These are phyloP conservation scores for Ophiostoma ips DNA, from an alignment of 2,329 filamentous ascomycete genomes.

Conservation along the genomic window DNA sequence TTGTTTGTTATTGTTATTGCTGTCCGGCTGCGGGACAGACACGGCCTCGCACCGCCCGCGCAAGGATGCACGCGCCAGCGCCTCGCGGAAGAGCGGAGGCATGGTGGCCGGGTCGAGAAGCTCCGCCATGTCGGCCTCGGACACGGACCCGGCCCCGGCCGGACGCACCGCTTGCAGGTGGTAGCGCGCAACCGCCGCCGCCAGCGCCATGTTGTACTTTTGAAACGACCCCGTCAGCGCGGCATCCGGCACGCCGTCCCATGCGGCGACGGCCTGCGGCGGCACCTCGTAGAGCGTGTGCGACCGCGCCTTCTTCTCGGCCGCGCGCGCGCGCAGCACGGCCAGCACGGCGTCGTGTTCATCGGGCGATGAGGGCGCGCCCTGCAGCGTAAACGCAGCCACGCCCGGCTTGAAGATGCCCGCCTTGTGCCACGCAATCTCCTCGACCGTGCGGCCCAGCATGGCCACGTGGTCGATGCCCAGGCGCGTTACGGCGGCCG, in stretches of 20 bases:
- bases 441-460: constrained; percentile 47
- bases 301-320: constrained; percentile 33
- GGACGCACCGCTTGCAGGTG: constrained; percentile 11
- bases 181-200: constrained; percentile 15
- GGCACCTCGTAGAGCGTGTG: constrained; percentile 31
- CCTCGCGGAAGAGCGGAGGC: constrained; percentile 28
- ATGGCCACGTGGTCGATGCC: constrained; percentile 55
- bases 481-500: constrained; percentile 32
- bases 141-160: background rate
- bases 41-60: constrained; percentile 66
- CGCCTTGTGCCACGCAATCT: constrained; percentile 63
- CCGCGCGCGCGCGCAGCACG: constrained; percentile 44
- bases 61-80: constrained; percentile 62
- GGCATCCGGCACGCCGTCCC: constrained; percentile 37
- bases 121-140: constrained; percentile 14
- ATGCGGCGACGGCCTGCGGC: constrained; percentile 29
- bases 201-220: constrained; percentile 42
- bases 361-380: background rate
- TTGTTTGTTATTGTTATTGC: too few species aligned
- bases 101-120: constrained; percentile 34
- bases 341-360: constrained; percentile 23
- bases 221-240: constrained; percentile 31
- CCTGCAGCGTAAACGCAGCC: constrained; percentile 39
- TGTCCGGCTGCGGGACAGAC: constrained; percentile 24
- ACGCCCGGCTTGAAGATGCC: constrained; percentile 52